phyloP scores from a whole-genome alignment of 805 yeast genomes.

The Ogataea methanolica region DNA sequence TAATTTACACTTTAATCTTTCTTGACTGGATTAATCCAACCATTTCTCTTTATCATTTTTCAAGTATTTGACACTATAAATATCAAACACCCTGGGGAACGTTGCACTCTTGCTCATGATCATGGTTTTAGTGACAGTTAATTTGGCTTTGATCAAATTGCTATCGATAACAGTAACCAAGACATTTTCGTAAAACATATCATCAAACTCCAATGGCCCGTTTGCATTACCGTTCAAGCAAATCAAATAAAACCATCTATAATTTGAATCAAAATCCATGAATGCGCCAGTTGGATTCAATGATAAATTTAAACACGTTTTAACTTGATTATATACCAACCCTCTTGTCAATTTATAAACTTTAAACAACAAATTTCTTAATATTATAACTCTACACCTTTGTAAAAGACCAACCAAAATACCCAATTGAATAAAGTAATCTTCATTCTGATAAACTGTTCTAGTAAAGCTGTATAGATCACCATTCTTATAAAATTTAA shows the following conservation, averaged over 20 bases:
- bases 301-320: constrained; percentile 23
- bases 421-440: constrained; percentile 33
- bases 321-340: constrained; percentile 19
- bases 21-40: constrained; percentile 18
- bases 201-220: constrained; percentile 26
- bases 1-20: too few species aligned
- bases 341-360: constrained; percentile 15
- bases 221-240: constrained; percentile 1
- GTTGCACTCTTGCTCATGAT: constrained; percentile 26
- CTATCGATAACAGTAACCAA: constrained; percentile 49
- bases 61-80: constrained; percentile 18
- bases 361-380: constrained; percentile 37
- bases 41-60: constrained; percentile 23
- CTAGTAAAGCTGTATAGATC: constrained; percentile 34
- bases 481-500: constrained; percentile 35
- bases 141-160: constrained; percentile 48
- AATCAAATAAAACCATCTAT: constrained; percentile 16
- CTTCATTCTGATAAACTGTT: constrained; percentile 31
- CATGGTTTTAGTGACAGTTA: constrained; percentile 26
- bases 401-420: constrained; percentile 42
- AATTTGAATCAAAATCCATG: constrained; percentile 7
- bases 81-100: constrained; percentile 24
- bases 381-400: constrained; percentile 38
- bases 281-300: constrained; percentile 7
- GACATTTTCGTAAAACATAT: constrained; percentile 44